Conservation (phyloP, 805 yeast genomes). For the Kregervanrija delftensis region DNA sequence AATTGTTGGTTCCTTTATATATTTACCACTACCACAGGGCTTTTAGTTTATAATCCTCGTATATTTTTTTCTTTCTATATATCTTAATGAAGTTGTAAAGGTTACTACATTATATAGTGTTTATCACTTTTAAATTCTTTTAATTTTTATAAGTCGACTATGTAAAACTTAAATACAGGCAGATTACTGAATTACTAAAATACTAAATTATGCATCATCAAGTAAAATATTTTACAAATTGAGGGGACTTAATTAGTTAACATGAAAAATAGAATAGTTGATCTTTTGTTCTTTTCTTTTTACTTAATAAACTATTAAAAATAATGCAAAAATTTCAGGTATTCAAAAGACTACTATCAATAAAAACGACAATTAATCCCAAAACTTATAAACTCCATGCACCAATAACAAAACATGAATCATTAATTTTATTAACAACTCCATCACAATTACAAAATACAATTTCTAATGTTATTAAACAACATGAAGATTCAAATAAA, state of each 20-base stretch:
- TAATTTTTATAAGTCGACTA: background rate
- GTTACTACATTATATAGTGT: background rate
- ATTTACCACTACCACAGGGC: background rate
- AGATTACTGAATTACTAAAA: no score
- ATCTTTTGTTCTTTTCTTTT: background rate
- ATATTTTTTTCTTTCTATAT: background rate
- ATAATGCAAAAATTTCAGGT: conserved; percentile 2
- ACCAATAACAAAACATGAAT: conserved; percentile 10
- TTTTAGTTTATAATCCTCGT: background rate
- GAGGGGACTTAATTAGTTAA: no score
- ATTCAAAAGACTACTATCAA: conserved; percentile 6
- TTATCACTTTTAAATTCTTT: background rate
- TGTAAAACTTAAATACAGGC: no score
- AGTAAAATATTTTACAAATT: no score
- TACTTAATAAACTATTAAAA: background rate
- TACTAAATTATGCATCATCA: no score
- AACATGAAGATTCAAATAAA: conserved; percentile 3
- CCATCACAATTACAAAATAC: conserved; percentile 20
- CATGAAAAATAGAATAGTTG: background rate
- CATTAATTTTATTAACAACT: conserved; percentile 23
- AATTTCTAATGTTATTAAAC: conserved; percentile 9
- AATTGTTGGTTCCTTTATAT: background rate
- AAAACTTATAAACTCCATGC: background rate
- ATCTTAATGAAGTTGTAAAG: background rate
- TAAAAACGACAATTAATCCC: conserved; percentile 20